phyloP scores from a whole-genome alignment of 768 basidiomycete genomes.

The Cystoderma amianthinum region DNA sequence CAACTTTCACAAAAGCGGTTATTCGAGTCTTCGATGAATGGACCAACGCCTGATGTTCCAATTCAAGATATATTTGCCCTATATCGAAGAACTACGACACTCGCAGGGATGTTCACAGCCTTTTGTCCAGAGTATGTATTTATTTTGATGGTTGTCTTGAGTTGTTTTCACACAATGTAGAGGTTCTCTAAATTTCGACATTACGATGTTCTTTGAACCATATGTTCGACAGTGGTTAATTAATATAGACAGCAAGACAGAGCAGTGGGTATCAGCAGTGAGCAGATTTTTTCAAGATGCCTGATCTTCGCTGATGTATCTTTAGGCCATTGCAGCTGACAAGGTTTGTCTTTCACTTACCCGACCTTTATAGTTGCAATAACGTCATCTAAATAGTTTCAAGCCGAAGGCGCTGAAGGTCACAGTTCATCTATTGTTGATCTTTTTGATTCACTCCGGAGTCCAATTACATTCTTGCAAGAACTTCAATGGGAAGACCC shows the following conservation, averaged over 20 bases:
- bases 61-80: constrained; percentile 88
- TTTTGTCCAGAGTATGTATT: constrained; percentile 70
- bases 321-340: constrained; percentile 66
- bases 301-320: background rate
- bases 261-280: constrained; percentile 90
- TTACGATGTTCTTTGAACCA: constrained; percentile 76
- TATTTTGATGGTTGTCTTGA: background rate
- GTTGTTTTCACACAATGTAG: constrained; percentile 21
- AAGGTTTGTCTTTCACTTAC: constrained; percentile 15
- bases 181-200: constrained; percentile 54
- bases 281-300: constrained; percentile 28
- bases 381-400: constrained; percentile 41
- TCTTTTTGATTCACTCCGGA: constrained; percentile 89
- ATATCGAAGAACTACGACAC: constrained; percentile 69
- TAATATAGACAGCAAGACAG: constrained; percentile 86
- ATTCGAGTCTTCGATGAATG: constrained; percentile 80
- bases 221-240: constrained; percentile 85
- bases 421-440: constrained; percentile 98
- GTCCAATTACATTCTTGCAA: constrained; percentile 82
- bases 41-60: constrained; percentile 79
- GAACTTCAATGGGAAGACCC: constrained; percentile 91
- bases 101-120: constrained; percentile 75
- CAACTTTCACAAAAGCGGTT: constrained; percentile 65
- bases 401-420: constrained; percentile 71
- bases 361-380: background rate